Evolutionary conservation across 1,284 basidiomycete genomes (phyloP).

Genomic region (Megacollybia platyphylla): DNA sequence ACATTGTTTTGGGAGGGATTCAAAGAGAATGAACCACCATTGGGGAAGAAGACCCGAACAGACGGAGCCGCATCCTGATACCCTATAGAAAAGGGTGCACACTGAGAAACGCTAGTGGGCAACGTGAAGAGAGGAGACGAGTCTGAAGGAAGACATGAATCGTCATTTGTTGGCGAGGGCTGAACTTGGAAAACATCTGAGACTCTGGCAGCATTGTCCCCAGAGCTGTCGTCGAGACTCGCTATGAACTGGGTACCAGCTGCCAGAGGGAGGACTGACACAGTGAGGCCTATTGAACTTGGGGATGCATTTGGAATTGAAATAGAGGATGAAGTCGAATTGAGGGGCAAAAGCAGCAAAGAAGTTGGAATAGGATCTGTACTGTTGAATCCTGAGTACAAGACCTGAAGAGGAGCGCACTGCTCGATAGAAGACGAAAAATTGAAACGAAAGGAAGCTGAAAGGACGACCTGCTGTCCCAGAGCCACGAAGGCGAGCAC

Average conservation of each 20-base stretch:
- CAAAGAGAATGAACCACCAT: conserved; percentile 23
- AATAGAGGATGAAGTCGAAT: conserved; percentile 33
- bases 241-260: conserved; percentile 39
- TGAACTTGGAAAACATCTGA: conserved; percentile 38
- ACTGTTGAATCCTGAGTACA: conserved; percentile 24
- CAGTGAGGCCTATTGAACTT: conserved; percentile 24
- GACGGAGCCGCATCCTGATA: conserved; percentile 25
- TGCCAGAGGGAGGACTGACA: conserved; percentile 40
- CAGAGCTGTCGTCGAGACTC: conserved; percentile 34
- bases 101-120: conserved; percentile 26
- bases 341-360: conserved; percentile 42
- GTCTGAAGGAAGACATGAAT: conserved; percentile 27
- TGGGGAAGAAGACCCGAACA: conserved; percentile 32
- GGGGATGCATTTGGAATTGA: conserved; percentile 27
- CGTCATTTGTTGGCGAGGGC: conserved; percentile 19
- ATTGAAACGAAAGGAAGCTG: conserved; percentile 27
- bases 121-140: conserved; percentile 15
- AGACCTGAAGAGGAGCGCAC: conserved; percentile 37
- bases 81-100: conserved; percentile 31
- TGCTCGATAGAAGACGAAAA: conserved; percentile 35
- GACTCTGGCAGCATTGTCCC: conserved; percentile 23
- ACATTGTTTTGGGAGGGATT: conserved; percentile 18
- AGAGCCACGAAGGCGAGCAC: conserved; percentile 25
- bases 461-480: conserved; percentile 34
- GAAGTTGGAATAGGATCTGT: conserved; percentile 24